A percentile compares a stretch with the other conserved stretches of the same genome.
These are phyloP conservation scores for Salisapilia sapeloensis DNA, from an alignment of 352 stramenopile species.

Conservation along the genomic window DNA sequence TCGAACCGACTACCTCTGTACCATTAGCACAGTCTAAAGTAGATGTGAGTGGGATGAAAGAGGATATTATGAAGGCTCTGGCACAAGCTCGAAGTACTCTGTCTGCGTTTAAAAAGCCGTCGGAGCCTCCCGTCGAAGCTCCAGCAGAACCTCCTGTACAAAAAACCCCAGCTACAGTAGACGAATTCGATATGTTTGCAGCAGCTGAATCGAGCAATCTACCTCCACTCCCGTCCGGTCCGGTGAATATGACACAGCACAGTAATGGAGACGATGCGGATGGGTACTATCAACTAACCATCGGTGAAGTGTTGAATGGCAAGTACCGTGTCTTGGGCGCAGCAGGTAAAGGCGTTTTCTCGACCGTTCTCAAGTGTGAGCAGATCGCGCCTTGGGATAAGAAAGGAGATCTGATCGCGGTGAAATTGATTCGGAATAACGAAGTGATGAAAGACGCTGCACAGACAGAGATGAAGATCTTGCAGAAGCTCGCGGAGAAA, in stretches of 20 bases:
- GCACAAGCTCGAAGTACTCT: constrained; percentile 59
- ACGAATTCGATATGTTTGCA: constrained; percentile 83
- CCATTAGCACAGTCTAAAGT: too few relatives aligned
- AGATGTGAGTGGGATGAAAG: constrained; percentile 63
- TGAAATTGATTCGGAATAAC: constrained; percentile 92
- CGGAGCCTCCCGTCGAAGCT: constrained; percentile 1
- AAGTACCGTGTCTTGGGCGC: constrained; percentile 89
- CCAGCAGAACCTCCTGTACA: constrained; percentile 1
- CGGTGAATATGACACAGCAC: constrained; percentile 25
- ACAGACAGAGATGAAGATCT: constrained; percentile 61
- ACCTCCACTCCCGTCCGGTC: constrained; percentile 5
- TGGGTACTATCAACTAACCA: constrained; percentile 93
- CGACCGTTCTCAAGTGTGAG: constrained; percentile 92
- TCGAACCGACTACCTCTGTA: too few relatives aligned
- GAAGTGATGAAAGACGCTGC: constrained; percentile 96
- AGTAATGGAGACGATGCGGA: constrained; percentile 94
- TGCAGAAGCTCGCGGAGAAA: constrained; percentile 51
- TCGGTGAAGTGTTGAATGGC: constrained; percentile 86
- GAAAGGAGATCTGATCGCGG: constrained; percentile 23
- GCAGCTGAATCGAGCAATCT: constrained; percentile 38
- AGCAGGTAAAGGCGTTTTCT: constrained; percentile 96
- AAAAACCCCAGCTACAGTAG: constrained; percentile 8
- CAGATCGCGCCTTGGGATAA: constrained; percentile 18
- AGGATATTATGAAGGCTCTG: constrained; percentile 62
- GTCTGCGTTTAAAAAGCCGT: constrained; percentile 37